Evolutionary conservation across 2,329 filamentous ascomycete genomes (phyloP).

Genomic region (Pezicula radicicola): DNA sequence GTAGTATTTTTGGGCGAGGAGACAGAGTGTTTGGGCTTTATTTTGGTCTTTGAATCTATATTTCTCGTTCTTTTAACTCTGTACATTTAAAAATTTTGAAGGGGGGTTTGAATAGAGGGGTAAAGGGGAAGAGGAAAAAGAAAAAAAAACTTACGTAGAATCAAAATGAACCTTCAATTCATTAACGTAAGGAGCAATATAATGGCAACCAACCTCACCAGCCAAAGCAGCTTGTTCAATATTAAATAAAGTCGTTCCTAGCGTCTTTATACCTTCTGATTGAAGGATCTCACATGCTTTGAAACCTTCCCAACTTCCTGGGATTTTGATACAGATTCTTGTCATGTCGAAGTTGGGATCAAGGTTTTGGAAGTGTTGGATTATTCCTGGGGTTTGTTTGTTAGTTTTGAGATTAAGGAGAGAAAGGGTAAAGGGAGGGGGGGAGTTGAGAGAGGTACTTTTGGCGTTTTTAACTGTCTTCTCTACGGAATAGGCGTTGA

Average conservation of each 20-base stretch:
- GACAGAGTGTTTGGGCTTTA: conserved; percentile 34
- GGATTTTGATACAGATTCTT: conserved; percentile 61
- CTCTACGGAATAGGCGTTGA: conserved; percentile 45
- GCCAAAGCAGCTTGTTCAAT: conserved; percentile 58
- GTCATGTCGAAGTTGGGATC: conserved; percentile 39
- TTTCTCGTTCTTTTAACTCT: not conserved
- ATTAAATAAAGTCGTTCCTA: conserved; percentile 62
- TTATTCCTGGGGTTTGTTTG: conserved; percentile 39
- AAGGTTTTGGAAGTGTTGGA: conserved; percentile 42
- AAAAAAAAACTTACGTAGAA: conserved; percentile 31
- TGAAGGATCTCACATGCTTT: conserved; percentile 55
- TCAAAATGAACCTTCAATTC: conserved; percentile 62
- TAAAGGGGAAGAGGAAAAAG: not conserved
- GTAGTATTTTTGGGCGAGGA: conserved; percentile 53
- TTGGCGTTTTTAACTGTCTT: conserved; percentile 48
- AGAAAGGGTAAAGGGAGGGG: no score
- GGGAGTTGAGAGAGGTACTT: conserved; percentile 23
- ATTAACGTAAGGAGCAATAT: conserved; percentile 65
- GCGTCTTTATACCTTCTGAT: conserved; percentile 49
- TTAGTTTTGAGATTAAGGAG: not conserved
- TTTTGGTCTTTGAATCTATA: conserved; percentile 44
- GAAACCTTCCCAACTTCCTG: conserved; percentile 61
- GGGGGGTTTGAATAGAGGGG: not conserved
- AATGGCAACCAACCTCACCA: conserved; percentile 53
- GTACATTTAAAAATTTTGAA: no score